Percentiles rank a stretch among this genome's conserved stretches.
Evolutionary conservation across 176 grass and related monocot genomes (phyloP).

Genomic region (Triticum monococcum): DNA sequence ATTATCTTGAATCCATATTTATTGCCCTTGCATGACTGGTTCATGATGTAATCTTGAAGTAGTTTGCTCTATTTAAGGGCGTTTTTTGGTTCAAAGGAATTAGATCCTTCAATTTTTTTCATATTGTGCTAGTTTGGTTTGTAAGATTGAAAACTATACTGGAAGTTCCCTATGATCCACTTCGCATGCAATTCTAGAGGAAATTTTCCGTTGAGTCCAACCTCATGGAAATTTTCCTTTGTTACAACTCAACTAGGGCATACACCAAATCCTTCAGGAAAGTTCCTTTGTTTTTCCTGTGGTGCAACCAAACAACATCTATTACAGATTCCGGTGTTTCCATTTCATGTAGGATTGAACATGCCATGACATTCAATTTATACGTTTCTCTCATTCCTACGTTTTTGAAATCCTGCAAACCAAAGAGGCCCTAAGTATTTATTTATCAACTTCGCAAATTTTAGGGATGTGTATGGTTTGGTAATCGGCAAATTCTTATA

Average conservation of each 20-base stretch:
- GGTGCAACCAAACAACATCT: neutral
- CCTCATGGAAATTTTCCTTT: neutral
- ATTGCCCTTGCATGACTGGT: neutral
- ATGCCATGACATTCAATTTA: neutral
- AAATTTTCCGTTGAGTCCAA: neutral
- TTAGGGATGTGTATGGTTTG: neutral
- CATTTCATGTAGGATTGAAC: neutral
- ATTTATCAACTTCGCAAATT: neutral
- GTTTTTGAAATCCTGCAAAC: neutral
- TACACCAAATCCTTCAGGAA: neutral
- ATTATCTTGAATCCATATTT: constrained; percentile 22
- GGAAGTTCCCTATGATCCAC: too few relatives aligned
- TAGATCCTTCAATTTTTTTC: neutral
- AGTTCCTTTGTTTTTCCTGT: neutral
- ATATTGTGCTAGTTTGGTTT: neutral
- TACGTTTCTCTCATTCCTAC: neutral
- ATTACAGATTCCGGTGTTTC: neutral
- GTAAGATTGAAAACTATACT: neutral
- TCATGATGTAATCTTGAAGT: neutral
- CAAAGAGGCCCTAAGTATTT: neutral
- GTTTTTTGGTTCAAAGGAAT: neutral
- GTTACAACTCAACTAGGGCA: neutral
- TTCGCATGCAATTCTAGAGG: neutral
- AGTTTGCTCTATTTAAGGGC: neutral
- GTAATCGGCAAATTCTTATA: neutral